phyloP scores from a whole-genome alignment of 768 basidiomycete species.

The Mycena kentingensis region DNA sequence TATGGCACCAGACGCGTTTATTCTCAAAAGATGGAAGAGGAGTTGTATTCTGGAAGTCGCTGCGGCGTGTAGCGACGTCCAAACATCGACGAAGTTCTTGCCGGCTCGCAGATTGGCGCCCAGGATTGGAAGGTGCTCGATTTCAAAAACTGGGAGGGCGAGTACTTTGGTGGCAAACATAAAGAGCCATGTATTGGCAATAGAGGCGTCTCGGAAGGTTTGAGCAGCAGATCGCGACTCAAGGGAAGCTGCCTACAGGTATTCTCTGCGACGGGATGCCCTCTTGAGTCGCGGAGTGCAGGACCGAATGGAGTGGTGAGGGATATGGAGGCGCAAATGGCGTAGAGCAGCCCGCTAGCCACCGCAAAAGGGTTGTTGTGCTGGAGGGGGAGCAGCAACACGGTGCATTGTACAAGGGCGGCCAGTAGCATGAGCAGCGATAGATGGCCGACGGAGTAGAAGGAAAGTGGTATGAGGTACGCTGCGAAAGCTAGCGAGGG shows the following conservation, averaged over 20 bases:
- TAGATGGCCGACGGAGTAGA: neutral
- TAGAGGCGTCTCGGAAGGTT: neutral
- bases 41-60: neutral
- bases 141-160: neutral
- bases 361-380: neutral
- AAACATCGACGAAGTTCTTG: neutral
- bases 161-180: conserved; percentile 1
- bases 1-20: neutral
- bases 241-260: neutral
- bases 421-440: neutral
- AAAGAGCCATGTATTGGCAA: neutral
- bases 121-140: neutral
- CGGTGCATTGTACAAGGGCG: neutral
- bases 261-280: neutral
- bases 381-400: neutral
- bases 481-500: neutral
- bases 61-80: too few species aligned
- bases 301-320: neutral
- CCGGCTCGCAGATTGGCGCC: neutral
- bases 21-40: neutral
- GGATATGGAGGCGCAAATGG: neutral
- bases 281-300: neutral
- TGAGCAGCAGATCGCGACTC: neutral
- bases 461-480: neutral
- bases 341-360: neutral